Conservation (phyloP, 768 basidiomycete genomes). For the Tricholoma hemisulphureum region DNA sequence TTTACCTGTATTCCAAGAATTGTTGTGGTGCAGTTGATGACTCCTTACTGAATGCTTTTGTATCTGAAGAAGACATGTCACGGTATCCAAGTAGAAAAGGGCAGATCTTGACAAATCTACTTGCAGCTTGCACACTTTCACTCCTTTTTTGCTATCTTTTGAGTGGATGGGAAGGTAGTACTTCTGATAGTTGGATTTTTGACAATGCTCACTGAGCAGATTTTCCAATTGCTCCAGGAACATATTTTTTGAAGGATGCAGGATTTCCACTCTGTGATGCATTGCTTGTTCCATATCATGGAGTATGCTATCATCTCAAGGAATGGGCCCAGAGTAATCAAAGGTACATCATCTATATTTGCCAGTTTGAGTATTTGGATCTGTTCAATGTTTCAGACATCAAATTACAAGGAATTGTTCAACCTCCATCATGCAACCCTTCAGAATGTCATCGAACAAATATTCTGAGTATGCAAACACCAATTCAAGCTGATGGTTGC, state of each 20-base stretch:
- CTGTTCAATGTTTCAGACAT: conserved; percentile 27
- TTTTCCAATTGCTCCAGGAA: conserved; percentile 30
- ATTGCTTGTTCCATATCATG: conserved; percentile 37
- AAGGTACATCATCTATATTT: conserved; percentile 6
- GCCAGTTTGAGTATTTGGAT: not conserved
- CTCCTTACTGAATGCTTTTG: conserved; percentile 24
- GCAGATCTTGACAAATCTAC: conserved; percentile 35
- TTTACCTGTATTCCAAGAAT: conserved; percentile 33
- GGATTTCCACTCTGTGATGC: conserved; percentile 34
- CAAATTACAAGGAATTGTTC: conserved; percentile 37
- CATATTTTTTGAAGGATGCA: conserved; percentile 37
- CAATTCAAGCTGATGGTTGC: conserved; percentile 18
- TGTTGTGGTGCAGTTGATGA: conserved; percentile 35
- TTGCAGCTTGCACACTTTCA: conserved; percentile 33
- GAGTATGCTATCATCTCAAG: conserved; percentile 34
- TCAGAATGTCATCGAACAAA: conserved; percentile 38
- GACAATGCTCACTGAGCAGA: conserved; percentile 23
- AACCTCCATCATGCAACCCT: conserved; percentile 40
- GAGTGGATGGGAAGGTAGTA: conserved; percentile 41
- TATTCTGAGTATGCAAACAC: conserved; percentile 25
- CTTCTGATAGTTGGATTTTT: conserved; percentile 35
- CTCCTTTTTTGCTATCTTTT: conserved; percentile 37
- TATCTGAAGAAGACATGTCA: conserved; percentile 11
- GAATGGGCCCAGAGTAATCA: conserved; percentile 10
- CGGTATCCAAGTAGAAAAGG: conserved; percentile 29